phyloP scores from a whole-genome alignment of 225 moss, liverwort and hornwort genomes.

The Neckera pumila region DNA sequence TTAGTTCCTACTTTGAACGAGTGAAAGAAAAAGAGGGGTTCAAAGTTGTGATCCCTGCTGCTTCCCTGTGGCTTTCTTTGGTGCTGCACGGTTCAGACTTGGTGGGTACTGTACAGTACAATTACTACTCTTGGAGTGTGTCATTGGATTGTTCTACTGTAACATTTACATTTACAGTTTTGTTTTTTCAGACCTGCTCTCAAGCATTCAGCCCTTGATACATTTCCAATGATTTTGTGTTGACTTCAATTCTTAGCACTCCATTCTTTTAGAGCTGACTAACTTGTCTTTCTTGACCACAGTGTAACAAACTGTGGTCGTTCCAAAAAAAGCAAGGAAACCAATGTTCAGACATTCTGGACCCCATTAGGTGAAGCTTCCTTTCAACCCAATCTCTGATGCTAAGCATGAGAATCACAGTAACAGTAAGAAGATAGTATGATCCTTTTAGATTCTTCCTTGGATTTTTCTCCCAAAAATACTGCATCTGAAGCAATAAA shows the following conservation, averaged over 20 bases:
- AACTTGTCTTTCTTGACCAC: neutral
- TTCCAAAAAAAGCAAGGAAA: neutral
- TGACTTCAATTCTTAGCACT: neutral
- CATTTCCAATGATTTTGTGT: neutral
- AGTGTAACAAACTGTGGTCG: neutral
- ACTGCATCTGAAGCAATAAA: neutral
- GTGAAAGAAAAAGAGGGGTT: too few species aligned
- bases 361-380: neutral
- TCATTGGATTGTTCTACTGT: neutral
- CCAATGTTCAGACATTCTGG: neutral
- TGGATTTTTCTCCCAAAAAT: neutral
- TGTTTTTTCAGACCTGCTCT: neutral
- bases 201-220: neutral
- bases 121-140: neutral
- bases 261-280: neutral
- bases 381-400: neutral
- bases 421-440: neutral
- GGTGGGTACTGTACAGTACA: too few species aligned
- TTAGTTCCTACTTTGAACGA: too few species aligned
- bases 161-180: neutral
- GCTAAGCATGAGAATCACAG: neutral
- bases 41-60: too few species aligned
- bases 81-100: too few species aligned
- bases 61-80: too few species aligned
- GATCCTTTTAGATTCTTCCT: neutral